Evolutionary conservation across 345 rosid species (phyloP).

Genomic region (Salix koriyanagi): DNA sequence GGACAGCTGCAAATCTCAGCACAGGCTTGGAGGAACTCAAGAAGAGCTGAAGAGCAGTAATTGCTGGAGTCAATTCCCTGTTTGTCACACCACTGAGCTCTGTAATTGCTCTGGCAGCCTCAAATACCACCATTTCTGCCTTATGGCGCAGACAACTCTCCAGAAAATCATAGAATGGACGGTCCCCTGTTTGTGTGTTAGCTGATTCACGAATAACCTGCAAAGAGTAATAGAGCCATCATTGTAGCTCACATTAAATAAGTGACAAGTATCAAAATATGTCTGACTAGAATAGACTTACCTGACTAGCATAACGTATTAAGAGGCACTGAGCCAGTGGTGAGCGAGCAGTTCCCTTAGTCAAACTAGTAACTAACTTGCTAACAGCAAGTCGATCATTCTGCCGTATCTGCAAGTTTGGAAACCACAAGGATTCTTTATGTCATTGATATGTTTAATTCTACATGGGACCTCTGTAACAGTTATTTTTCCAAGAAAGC

Average conservation of each 20-base stretch:
- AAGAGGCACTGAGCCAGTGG: constrained; percentile 95
- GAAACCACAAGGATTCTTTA: background rate
- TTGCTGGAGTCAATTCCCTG: constrained; percentile 94
- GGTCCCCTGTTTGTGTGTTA: constrained; percentile 75
- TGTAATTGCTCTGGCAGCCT: constrained; percentile 99
- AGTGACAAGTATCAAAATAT: background rate
- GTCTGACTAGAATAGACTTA: constrained; percentile 19
- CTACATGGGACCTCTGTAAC: background rate
- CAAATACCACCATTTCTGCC: constrained; percentile 97
- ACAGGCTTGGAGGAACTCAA: constrained; percentile 97
- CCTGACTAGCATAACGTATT: constrained; percentile 93
- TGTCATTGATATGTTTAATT: background rate
- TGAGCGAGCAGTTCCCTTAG: constrained; percentile 94
- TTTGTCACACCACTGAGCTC: constrained; percentile 91
- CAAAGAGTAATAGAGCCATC: constrained; percentile 4
- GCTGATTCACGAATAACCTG: constrained; percentile 91
- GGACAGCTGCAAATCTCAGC: constrained; percentile 95
- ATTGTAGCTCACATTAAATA: background rate
- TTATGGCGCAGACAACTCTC: constrained; percentile 96
- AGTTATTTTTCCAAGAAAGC: background rate
- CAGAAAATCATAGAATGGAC: constrained; percentile 93
- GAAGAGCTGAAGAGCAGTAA: constrained; percentile 95
- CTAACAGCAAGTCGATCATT: constrained; percentile 87
- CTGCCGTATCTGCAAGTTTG: constrained; percentile 70
- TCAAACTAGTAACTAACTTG: constrained; percentile 85